These are phyloP conservation scores for Pseudogymnoascus sp. DNA, from an alignment of 2,329 filamentous ascomycete genomes.

Conservation along the genomic window DNA sequence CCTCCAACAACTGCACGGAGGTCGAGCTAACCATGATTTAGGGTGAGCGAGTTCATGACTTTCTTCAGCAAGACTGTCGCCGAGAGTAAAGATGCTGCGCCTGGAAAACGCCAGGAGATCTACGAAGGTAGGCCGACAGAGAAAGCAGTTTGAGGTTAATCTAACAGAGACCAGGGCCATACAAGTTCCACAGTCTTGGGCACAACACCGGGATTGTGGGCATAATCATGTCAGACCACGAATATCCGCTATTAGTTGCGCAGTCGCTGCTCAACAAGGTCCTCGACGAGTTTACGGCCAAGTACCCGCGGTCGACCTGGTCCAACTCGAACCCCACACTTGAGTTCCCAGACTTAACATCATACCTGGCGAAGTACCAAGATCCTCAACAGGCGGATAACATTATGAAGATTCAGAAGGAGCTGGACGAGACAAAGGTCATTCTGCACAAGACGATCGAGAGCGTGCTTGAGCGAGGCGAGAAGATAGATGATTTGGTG, in stretches of 20 bases:
- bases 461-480: conserved; percentile 77
- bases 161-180: conserved; percentile 38
- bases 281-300: conserved; percentile 75
- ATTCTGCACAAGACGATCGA: conserved; percentile 96
- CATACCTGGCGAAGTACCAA: conserved; percentile 74
- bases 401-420: conserved; percentile 92
- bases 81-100: conserved; percentile 58
- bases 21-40: conserved; percentile 34
- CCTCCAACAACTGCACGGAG: conserved; percentile 11
- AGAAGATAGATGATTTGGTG: conserved; percentile 93
- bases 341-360: conserved; percentile 66
- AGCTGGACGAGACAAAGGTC: conserved; percentile 96
- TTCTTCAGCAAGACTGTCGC: conserved; percentile 83
- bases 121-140: conserved; percentile 55
- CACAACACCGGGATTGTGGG: conserved; percentile 68
- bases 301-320: conserved; percentile 66
- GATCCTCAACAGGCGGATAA: conserved; percentile 84
- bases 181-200: conserved; percentile 72
- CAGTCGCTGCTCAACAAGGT: conserved; percentile 83
- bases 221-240: conserved; percentile 69
- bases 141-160: background rate
- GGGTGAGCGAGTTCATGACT: conserved; percentile 60
- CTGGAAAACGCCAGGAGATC: conserved; percentile 78
- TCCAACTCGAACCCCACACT: conserved; percentile 47
- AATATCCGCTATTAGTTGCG: conserved; percentile 71